phyloP scores from a whole-genome alignment of 768 basidiomycete genomes.

The Pisolithus albus region DNA sequence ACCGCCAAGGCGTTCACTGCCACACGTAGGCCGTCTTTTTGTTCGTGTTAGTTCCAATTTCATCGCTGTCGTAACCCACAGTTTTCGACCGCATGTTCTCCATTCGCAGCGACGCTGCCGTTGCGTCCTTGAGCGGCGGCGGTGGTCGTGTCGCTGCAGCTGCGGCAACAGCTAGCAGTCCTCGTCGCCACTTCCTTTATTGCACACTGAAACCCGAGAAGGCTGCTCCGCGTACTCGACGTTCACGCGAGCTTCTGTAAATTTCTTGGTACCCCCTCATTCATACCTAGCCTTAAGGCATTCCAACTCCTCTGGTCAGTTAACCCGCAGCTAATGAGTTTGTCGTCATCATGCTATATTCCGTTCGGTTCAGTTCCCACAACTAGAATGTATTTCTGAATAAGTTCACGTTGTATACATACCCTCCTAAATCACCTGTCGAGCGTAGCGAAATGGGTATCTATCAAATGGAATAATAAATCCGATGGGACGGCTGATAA shows the following conservation, averaged over 20 bases:
- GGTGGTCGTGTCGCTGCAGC: conserved; percentile 59
- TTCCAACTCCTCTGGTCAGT: background rate
- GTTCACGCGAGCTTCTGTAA: conserved; percentile 34
- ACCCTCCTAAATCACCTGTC: conserved; percentile 2
- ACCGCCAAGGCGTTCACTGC: conserved; percentile 87
- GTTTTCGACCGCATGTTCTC: conserved; percentile 91
- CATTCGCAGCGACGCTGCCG: conserved; percentile 64
- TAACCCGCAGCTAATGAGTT: too few species aligned
- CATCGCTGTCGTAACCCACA: conserved; percentile 20
- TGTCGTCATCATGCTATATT: too few species aligned
- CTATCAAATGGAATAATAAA: conserved; percentile 12
- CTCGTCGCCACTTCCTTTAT: conserved; percentile 79
- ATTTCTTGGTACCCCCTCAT: background rate
- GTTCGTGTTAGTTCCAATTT: background rate
- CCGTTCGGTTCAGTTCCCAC: background rate
- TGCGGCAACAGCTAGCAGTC: conserved; percentile 59
- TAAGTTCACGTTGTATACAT: conserved; percentile 12
- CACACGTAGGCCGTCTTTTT: conserved; percentile 49
- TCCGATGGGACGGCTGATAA: background rate
- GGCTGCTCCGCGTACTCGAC: conserved; percentile 35
- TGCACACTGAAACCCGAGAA: conserved; percentile 66
- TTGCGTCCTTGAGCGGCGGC: conserved; percentile 38
- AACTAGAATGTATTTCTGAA: conserved; percentile 14
- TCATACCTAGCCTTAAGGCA: background rate
- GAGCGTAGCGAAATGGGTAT: conserved; percentile 8